Conservation (phyloP, 305 asterid species). For the Fraxinus xanthoxyloides region DNA sequence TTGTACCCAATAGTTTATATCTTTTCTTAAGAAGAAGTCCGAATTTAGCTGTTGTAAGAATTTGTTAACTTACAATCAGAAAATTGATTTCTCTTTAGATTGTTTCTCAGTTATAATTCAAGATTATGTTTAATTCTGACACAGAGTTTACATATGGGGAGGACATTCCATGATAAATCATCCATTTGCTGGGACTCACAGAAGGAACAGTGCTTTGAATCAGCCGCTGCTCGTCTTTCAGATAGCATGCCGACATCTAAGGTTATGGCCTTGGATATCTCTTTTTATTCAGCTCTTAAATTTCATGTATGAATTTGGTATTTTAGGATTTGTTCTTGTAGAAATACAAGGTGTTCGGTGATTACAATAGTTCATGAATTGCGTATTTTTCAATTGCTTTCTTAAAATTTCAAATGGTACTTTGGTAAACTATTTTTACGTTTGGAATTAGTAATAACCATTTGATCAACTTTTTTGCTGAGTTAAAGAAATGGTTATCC, state of each 20-base stretch:
- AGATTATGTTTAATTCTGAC: not conserved
- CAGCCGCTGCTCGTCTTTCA: conserved; percentile 20
- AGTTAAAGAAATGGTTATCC: not conserved
- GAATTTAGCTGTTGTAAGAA: not conserved
- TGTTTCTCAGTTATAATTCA: not conserved
- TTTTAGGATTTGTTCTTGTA: not conserved
- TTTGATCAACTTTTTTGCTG: not conserved
- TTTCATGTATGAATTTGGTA: not conserved
- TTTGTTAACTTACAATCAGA: not conserved
- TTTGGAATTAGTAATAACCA: not conserved
- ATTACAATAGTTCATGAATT: not conserved
- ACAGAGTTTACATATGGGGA: conserved; percentile 20
- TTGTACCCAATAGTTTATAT: not conserved
- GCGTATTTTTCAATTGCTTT: not conserved
- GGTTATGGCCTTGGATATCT: conserved; percentile 19
- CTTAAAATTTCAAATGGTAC: not conserved
- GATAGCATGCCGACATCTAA: conserved; percentile 20
- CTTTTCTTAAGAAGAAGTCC: not conserved
- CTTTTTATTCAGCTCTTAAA: not conserved
- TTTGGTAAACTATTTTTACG: not conserved
- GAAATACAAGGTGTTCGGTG: not conserved
- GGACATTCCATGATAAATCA: conserved; percentile 14
- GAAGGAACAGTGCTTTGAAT: conserved; percentile 12
- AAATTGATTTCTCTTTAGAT: not conserved
- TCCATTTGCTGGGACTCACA: conserved; percentile 21